phyloP scores from a whole-genome alignment of 441 rosid species.

The Hypseocharis bilobata region DNA sequence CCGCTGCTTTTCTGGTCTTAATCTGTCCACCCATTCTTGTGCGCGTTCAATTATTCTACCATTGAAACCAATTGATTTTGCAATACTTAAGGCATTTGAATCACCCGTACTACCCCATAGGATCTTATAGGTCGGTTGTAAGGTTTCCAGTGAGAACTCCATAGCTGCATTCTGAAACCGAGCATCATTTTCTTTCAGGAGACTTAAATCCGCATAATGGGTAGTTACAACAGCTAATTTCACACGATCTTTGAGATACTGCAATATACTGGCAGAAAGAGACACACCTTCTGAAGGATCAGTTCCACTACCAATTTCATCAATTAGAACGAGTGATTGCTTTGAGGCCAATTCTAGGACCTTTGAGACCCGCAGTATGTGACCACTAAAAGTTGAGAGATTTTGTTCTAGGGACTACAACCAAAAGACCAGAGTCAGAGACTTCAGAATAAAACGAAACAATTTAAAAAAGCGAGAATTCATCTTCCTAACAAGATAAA shows the following conservation, averaged over 20 bases:
- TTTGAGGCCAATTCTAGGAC: constrained; percentile 59
- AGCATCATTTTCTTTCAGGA: constrained; percentile 55
- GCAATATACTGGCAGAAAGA: constrained; percentile 68
- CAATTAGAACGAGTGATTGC: constrained; percentile 77
- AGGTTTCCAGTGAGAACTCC: constrained; percentile 75
- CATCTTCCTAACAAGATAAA: constrained; percentile 18
- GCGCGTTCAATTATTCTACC: constrained; percentile 52
- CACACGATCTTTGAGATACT: constrained; percentile 46
- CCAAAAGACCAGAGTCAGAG: constrained; percentile 34
- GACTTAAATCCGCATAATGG: constrained; percentile 81
- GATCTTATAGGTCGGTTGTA: constrained; percentile 66
- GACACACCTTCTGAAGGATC: constrained; percentile 96
- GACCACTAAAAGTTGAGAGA: constrained; percentile 90
- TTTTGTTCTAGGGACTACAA: constrained; percentile 83
- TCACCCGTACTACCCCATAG: constrained; percentile 79
- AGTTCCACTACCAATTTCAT: constrained; percentile 90
- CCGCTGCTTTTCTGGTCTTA: constrained; percentile 62
- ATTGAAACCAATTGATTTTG: constrained; percentile 73
- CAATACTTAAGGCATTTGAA: constrained; percentile 79
- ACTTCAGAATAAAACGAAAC: constrained; percentile 25
- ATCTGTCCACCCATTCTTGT: constrained; percentile 56
- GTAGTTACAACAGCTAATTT: constrained; percentile 70
- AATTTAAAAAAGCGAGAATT: constrained; percentile 21
- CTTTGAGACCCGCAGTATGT: constrained; percentile 55
- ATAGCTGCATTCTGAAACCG: constrained; percentile 79